phyloP scores from a whole-genome alignment of 164 flowering plant genomes.

The Amborella trichopoda region DNA sequence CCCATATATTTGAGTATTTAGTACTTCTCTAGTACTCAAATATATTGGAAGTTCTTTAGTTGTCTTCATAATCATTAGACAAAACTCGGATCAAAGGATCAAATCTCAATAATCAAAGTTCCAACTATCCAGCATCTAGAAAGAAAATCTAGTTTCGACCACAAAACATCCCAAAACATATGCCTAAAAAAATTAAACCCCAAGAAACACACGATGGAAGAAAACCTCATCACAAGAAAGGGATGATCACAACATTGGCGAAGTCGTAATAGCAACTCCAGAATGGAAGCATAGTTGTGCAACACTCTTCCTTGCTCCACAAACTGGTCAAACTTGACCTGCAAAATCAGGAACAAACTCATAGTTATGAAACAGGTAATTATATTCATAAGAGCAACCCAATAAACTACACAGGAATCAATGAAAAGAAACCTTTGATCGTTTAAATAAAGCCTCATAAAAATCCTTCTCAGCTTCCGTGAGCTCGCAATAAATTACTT shows the following conservation, averaged over 20 bases:
- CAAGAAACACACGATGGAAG: too few species aligned
- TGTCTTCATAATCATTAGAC: too few species aligned
- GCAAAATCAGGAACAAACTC: conserved; percentile 1
- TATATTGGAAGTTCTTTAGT: too few species aligned
- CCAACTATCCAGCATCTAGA: too few species aligned
- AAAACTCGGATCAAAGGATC: too few species aligned
- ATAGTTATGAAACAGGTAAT: not conserved
- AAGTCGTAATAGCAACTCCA: conserved; percentile 96
- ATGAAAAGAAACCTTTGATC: conserved; percentile 62
- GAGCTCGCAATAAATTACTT: conserved; percentile 77
- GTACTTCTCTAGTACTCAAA: too few species aligned
- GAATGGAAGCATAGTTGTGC: conserved; percentile 95
- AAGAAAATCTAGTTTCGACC: too few species aligned
- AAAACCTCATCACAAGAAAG: conserved; percentile 99
- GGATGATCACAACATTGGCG: conserved; percentile 99
- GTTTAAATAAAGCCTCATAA: conserved; percentile 84
- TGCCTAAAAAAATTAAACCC: too few species aligned
- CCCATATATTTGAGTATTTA: too few species aligned
- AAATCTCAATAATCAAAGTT: too few species aligned
- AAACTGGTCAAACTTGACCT: conserved; percentile 97
- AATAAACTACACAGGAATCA: not conserved
- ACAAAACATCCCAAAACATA: too few species aligned
- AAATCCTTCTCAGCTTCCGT: conserved; percentile 87
- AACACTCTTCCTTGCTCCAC: conserved; percentile 96
- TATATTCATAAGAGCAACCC: not conserved